Evolutionary conservation across 495 filamentous ascomycete genomes (phyloP).

Genomic region (Penicillium nucicola): DNA sequence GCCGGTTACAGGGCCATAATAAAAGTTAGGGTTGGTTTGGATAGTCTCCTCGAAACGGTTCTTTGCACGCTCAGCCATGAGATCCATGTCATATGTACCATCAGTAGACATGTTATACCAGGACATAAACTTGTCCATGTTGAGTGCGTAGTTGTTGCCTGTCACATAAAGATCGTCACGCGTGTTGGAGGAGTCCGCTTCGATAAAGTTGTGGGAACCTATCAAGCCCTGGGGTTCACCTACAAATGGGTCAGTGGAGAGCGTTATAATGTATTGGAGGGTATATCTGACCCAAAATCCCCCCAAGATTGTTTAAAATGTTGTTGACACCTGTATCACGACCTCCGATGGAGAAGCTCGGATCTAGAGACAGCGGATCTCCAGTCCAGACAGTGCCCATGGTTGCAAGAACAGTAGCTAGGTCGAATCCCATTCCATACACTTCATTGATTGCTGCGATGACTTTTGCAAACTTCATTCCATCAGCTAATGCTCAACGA

Average conservation of each 20-base stretch:
- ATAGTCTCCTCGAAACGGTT: slow-evolving; percentile 46
- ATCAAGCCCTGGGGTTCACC: slow-evolving; percentile 43
- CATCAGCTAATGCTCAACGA: slow-evolving; percentile 25
- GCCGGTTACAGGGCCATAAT: slow-evolving; percentile 48
- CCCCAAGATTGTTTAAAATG: slow-evolving; percentile 26
- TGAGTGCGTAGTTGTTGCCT: slow-evolving; percentile 39
- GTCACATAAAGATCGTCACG: slow-evolving; percentile 50
- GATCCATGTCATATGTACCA: slow-evolving; percentile 35
- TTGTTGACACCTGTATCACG: slow-evolving; percentile 27
- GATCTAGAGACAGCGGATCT: slow-evolving; percentile 36
- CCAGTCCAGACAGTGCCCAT: slow-evolving; percentile 53
- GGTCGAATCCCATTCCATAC: slow-evolving; percentile 50
- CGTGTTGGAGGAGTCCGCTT: slow-evolving; percentile 54
- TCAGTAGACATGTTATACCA: slow-evolving; percentile 36
- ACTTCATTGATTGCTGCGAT: slow-evolving; percentile 33
- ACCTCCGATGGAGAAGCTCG: slow-evolving; percentile 40
- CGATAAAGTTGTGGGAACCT: slow-evolving; percentile 55
- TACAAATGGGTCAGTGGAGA: background rate
- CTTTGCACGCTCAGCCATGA: slow-evolving; percentile 34
- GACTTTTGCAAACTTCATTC: slow-evolving; percentile 20
- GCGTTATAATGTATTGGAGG: background rate
- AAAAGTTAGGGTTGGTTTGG: slow-evolving; percentile 51
- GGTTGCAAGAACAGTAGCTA: slow-evolving; percentile 46
- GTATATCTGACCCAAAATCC: slow-evolving; percentile 19
- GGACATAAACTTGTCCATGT: slow-evolving; percentile 40